Evolutionary conservation across 192 early-diverging fungal genomes (phyloP), one percentile per base, ranked within the genome.

Genomic region (Dissophora globulifera): DNA sequence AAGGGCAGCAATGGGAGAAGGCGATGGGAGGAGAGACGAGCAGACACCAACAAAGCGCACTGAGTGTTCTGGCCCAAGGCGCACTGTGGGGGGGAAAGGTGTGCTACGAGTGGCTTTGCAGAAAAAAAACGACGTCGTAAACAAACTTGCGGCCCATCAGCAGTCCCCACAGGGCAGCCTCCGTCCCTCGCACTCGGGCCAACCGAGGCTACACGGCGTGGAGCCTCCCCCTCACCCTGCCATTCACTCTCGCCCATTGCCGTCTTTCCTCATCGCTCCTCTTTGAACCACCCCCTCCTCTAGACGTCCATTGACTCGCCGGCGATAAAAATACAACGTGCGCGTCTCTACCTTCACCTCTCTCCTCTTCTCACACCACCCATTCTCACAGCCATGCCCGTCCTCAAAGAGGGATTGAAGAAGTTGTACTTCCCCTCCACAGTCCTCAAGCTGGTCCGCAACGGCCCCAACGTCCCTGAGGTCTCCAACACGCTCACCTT

Each of bases 361-460:
- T 31, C n/a, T n/a, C n/a, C n/a, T n/a, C n/a, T n/a, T 10, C 38
- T 40, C 38, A 7, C 38, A 40, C 13, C 13, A 40, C 38, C 38
- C 38, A 10, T 10, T 40, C 38, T 13, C 38, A 40, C 32, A 43
- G 27, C 71, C 54, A 68, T 68, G 75, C 46, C 75, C 20, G 23
- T 63, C 23, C 32, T 67, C 47, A 58, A 60, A n/a, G 67, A 69
- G 67, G 82, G 82, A 40, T 49, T 83, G 55, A 63, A 83, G 53
- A 87, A 92, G 81, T 74, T 98, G 29, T 95, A 90, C 83, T 90
- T 98, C 69, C 96, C 96, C 16, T 93, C 93, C 67, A 80, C 96
- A 42, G 68, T 93, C 13, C 91, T 98, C 78, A 91, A 88, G 62
- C 85, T 96, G 40, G 88, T 94, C 4, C 88, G 91, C 15, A 81